These are phyloP conservation scores for Poteriospumella lacustris DNA, from an alignment of 108 stramenopile genomes.

Conservation along the genomic window DNA sequence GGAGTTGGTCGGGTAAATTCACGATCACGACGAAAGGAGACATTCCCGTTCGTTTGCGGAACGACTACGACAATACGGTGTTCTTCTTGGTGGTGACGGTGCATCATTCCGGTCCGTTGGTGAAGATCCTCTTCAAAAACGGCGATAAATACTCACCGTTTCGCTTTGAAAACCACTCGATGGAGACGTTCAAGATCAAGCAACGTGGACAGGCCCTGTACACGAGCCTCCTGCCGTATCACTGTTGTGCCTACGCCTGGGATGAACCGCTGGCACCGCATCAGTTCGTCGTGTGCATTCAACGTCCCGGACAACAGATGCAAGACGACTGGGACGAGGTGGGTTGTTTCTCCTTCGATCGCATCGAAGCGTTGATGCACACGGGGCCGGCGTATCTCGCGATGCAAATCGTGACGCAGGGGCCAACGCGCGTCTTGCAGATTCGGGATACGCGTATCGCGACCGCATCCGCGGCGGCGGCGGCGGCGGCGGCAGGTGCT, in stretches of 20 bases:
- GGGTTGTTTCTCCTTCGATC: background rate
- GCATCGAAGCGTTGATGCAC: background rate
- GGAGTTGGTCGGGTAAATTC: constrained; percentile 14
- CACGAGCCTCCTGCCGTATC: background rate
- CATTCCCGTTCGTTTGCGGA: background rate
- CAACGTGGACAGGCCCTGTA: background rate
- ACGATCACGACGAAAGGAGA: background rate
- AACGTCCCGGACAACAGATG: background rate
- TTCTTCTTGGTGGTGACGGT: background rate
- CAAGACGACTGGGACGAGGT: background rate
- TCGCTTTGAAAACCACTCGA: constrained; percentile 16
- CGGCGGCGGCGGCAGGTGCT: background rate
- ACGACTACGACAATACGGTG: constrained; percentile 10
- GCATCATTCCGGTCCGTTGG: background rate
- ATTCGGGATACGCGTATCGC: background rate
- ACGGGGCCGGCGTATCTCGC: background rate
- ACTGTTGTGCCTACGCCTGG: constrained; percentile 5
- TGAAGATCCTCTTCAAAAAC: background rate
- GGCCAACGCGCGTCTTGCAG: background rate
- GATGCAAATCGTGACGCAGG: background rate
- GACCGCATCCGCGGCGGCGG: background rate
- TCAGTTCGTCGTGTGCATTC: background rate
- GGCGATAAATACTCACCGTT: background rate
- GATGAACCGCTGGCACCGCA: constrained; percentile 12
- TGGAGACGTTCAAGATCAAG: background rate